Evolutionary conservation across 805 yeast genomes (phyloP).

Genomic region (Saturnispora kantuleensis): DNA sequence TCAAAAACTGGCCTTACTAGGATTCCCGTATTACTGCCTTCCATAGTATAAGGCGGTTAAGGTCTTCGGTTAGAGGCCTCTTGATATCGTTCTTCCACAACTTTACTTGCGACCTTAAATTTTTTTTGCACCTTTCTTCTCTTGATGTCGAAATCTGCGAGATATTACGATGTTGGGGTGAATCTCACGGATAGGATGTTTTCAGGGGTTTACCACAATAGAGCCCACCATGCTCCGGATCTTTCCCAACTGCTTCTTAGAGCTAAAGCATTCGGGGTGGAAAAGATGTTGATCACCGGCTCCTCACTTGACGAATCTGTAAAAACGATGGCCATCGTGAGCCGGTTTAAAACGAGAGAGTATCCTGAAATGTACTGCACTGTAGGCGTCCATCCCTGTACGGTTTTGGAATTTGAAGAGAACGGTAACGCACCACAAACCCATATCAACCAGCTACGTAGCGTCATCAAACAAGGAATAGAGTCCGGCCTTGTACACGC

Average conservation of each 20-base stretch:
- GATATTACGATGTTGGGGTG: constrained; percentile 39
- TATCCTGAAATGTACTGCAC: constrained; percentile 47
- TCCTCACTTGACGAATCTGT: constrained; percentile 60
- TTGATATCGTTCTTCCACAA: too few relatives aligned
- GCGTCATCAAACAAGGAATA: constrained; percentile 39
- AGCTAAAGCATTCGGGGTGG: constrained; percentile 57
- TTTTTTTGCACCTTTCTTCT: not conserved
- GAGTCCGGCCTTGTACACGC: constrained; percentile 53
- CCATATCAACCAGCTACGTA: constrained; percentile 40
- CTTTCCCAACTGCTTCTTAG: constrained; percentile 52
- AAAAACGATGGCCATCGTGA: constrained; percentile 49
- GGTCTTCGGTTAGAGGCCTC: too few relatives aligned
- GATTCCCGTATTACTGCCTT: too few relatives aligned
- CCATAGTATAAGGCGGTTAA: too few relatives aligned
- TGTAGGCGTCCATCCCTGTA: constrained; percentile 94
- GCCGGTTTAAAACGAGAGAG: constrained; percentile 8
- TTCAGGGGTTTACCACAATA: constrained; percentile 64
- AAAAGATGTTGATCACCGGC: constrained; percentile 72
- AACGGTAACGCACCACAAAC: constrained; percentile 22
- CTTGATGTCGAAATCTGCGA: constrained; percentile 11
- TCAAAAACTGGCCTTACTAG: too few relatives aligned
- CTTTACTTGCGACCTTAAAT: too few relatives aligned
- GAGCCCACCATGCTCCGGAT: constrained; percentile 58
- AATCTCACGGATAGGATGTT: constrained; percentile 88
- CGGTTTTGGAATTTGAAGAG: constrained; percentile 46